phyloP scores from a whole-genome alignment of 202 grass and related monocot species.

The Setaria viridis region DNA sequence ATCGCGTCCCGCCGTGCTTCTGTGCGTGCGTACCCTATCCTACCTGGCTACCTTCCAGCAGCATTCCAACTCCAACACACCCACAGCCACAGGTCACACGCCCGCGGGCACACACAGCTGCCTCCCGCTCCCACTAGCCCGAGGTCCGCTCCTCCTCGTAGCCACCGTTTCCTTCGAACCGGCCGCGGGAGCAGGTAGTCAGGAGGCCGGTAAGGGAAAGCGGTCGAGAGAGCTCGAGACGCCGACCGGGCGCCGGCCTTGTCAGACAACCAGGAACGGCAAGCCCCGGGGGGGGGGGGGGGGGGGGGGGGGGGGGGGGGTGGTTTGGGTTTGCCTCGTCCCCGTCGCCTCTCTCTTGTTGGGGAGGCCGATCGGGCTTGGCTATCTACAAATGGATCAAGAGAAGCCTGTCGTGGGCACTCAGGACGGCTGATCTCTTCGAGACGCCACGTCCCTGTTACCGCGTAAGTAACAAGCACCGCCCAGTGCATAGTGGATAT shows the following conservation, averaged over 20 bases:
- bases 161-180: not conserved
- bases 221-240: not conserved
- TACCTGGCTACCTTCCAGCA: too few relatives aligned
- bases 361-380: not conserved
- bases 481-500: too few relatives aligned
- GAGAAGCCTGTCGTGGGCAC: too few relatives aligned
- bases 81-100: too few relatives aligned
- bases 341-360: not conserved
- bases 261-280: not conserved
- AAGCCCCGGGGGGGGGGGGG: not conserved
- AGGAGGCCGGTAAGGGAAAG: not conserved
- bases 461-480: not conserved
- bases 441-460: conserved; percentile 26
- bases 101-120: too few relatives aligned
- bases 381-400: not conserved
- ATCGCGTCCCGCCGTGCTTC: not conserved
- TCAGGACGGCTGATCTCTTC: not conserved
- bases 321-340: too few relatives aligned
- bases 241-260: not conserved
- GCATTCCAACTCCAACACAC: too few relatives aligned
- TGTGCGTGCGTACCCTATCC: not conserved
- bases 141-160: not conserved
- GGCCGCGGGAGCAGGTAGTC: too few relatives aligned
- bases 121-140: not conserved
- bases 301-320: too few relatives aligned